Evolutionary conservation across 2,329 filamentous ascomycete genomes (phyloP).

Genomic region (Dichotomopilus funicola): DNA sequence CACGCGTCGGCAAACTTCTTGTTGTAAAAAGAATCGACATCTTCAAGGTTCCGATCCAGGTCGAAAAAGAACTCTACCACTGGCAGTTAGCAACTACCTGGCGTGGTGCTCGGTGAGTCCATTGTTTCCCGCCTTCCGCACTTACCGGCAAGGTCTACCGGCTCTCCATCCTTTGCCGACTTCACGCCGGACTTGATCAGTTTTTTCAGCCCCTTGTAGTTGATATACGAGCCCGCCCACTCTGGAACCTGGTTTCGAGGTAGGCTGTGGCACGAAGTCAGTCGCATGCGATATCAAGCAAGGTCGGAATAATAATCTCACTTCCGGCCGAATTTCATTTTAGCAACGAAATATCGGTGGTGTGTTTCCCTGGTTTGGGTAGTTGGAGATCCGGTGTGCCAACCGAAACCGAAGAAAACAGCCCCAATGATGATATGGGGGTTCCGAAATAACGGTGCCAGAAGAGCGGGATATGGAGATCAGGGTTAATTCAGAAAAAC

Average conservation of each 20-base stretch:
- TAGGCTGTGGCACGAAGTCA: slow-evolving; percentile 42
- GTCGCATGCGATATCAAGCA: not conserved
- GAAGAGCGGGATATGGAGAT: too few relatives aligned
- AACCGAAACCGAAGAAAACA: too few relatives aligned
- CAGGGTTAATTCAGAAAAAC: too few relatives aligned
- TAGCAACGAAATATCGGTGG: not conserved
- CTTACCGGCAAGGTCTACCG: slow-evolving; percentile 83
- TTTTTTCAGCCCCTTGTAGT: slow-evolving; percentile 91
- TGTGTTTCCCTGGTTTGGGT: too few relatives aligned
- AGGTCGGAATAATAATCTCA: slow-evolving; percentile 17
- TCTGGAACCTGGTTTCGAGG: slow-evolving; percentile 80
- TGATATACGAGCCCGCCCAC: slow-evolving; percentile 78
- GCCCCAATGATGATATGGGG: too few relatives aligned
- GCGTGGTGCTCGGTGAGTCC: not conserved
- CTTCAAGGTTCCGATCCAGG: slow-evolving; percentile 93
- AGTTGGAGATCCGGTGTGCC: too few relatives aligned
- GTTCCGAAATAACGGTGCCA: too few relatives aligned
- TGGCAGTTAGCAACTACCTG: slow-evolving; percentile 15
- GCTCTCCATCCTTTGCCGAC: slow-evolving; percentile 59
- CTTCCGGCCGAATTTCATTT: slow-evolving; percentile 36
- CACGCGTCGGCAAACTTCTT: slow-evolving; percentile 84
- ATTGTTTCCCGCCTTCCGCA: slow-evolving; percentile 11
- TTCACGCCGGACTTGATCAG: slow-evolving; percentile 76
- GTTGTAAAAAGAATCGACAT: slow-evolving; percentile 95
- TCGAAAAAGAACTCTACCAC: slow-evolving; percentile 87